Percentiles rank a stretch among this genome's conserved stretches.
phyloP scores from a whole-genome alignment of 495 filamentous ascomycete species.

The Choiromyces venosus region DNA sequence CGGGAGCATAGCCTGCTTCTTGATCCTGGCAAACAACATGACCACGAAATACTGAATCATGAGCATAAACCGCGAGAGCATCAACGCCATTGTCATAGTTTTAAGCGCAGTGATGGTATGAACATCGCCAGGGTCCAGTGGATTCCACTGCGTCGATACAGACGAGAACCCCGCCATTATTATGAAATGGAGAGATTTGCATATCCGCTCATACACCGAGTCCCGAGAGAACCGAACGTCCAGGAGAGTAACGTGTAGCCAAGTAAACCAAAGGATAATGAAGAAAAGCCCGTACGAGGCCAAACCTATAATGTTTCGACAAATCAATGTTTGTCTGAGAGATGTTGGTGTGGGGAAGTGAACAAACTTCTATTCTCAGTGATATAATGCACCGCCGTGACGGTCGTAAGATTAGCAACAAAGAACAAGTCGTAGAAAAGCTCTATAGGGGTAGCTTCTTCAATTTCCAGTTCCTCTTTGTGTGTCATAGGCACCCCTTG shows the following conservation, averaged over 20 bases:
- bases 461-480: slow-evolving; percentile 30
- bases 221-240: slow-evolving; percentile 66
- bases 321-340: neutral
- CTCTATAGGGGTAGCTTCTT: slow-evolving; percentile 47
- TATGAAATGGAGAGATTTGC: slow-evolving; percentile 59
- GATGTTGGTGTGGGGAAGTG: neutral
- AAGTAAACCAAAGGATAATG: slow-evolving; percentile 65
- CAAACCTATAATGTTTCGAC: slow-evolving; percentile 22
- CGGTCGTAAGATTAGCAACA: slow-evolving; percentile 59
- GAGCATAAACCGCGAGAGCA: slow-evolving; percentile 55
- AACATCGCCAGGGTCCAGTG: slow-evolving; percentile 42
- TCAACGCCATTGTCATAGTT: slow-evolving; percentile 54
- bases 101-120: slow-evolving; percentile 49
- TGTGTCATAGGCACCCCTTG: slow-evolving; percentile 11
- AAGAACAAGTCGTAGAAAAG: slow-evolving; percentile 62
- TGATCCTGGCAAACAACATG: slow-evolving; percentile 46
- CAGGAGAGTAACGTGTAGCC: slow-evolving; percentile 62
- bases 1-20: slow-evolving; percentile 40
- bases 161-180: slow-evolving; percentile 62
- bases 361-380: slow-evolving; percentile 34
- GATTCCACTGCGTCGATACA: slow-evolving; percentile 47
- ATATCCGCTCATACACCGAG: slow-evolving; percentile 59
- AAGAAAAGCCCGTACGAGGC: slow-evolving; percentile 56
- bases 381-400: slow-evolving; percentile 55
- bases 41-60: slow-evolving; percentile 55